phyloP scores from a whole-genome alignment of 768 basidiomycete species.

The Dioszegia hungarica region DNA sequence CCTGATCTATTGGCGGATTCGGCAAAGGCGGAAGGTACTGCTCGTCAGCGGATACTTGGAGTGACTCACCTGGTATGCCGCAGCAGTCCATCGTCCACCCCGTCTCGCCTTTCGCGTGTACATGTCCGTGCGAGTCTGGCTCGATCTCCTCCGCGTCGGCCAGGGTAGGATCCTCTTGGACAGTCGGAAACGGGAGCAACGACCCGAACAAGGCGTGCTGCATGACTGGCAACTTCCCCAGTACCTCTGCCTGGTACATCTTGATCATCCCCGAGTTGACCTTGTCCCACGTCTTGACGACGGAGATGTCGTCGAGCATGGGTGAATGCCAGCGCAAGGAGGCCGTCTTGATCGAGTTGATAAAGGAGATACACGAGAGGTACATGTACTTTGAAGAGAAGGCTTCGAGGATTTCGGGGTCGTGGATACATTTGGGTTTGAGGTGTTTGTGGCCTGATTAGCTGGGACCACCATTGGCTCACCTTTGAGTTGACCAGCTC shows the following conservation, averaged over 20 bases:
- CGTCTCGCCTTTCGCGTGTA: slow-evolving; percentile 34
- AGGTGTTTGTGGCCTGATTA: slow-evolving; percentile 78
- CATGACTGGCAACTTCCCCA: slow-evolving; percentile 89
- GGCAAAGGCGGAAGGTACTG: slow-evolving; percentile 48
- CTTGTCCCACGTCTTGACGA: slow-evolving; percentile 78
- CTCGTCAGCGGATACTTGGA: slow-evolving; percentile 45
- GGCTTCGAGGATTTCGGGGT: slow-evolving; percentile 83
- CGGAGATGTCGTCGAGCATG: slow-evolving; percentile 97
- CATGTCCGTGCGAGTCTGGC: slow-evolving; percentile 39
- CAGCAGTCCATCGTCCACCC: slow-evolving; percentile 49
- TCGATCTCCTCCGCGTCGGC: slow-evolving; percentile 22
- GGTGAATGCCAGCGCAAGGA: slow-evolving; percentile 97
- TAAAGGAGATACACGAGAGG: slow-evolving; percentile 89
- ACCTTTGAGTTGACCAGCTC: slow-evolving; percentile 45
- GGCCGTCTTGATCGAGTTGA: slow-evolving; percentile 94
- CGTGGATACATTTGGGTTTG: slow-evolving; percentile 85
- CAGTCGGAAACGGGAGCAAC: slow-evolving; percentile 54
- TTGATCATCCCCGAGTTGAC: slow-evolving; percentile 95
- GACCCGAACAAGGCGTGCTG: slow-evolving; percentile 95
- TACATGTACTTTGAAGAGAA: slow-evolving; percentile 93
- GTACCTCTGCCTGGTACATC: slow-evolving; percentile 93
- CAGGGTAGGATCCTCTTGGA: slow-evolving; percentile 26
- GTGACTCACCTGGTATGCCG: slow-evolving; percentile 43
- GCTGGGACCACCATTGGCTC: background rate
- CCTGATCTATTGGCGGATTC: slow-evolving; percentile 32